Conservation (phyloP, 1,284 basidiomycete species). For the Fomitopsis palustris region DNA sequence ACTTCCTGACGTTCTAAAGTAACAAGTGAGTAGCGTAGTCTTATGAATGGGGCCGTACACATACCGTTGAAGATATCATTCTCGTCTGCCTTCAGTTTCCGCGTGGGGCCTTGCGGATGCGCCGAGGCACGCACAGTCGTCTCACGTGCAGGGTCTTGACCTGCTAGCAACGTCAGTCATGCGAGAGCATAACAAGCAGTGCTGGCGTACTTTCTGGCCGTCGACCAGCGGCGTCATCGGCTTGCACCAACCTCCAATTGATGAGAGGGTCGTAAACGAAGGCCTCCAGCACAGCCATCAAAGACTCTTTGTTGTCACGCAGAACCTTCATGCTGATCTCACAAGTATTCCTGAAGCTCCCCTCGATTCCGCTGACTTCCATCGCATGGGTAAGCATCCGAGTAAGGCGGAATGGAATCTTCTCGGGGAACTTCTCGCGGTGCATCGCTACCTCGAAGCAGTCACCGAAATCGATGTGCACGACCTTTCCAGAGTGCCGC, state of each 20-base stretch:
- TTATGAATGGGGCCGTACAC: conserved; percentile 7
- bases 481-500: conserved; percentile 88
- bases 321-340: conserved; percentile 98
- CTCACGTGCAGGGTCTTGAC: conserved; percentile 30
- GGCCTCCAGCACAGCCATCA: conserved; percentile 97
- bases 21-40: conserved; percentile 5
- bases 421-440: conserved; percentile 98
- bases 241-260: conserved; percentile 84
- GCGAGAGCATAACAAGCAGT: background rate
- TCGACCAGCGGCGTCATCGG: conserved; percentile 56
- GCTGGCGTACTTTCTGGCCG: conserved; percentile 54
- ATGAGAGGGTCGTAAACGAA: conserved; percentile 90
- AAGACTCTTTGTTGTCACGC: conserved; percentile 94
- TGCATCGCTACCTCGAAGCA: conserved; percentile 95
- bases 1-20: conserved; percentile 72
- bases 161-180: conserved; percentile 17
- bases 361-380: conserved; percentile 99
- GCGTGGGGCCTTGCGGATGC: conserved; percentile 71
- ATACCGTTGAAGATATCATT: conserved; percentile 80
- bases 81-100: conserved; percentile 77
- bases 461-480: conserved; percentile 95
- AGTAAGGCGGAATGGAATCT: conserved; percentile 97
- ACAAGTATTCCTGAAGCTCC: conserved; percentile 94
- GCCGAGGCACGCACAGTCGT: conserved; percentile 62
- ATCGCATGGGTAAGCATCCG: conserved; percentile 99